These are phyloP conservation scores for Filosporella fistucella DNA, from an alignment of 495 filamentous ascomycete species.

Conservation along the genomic window DNA sequence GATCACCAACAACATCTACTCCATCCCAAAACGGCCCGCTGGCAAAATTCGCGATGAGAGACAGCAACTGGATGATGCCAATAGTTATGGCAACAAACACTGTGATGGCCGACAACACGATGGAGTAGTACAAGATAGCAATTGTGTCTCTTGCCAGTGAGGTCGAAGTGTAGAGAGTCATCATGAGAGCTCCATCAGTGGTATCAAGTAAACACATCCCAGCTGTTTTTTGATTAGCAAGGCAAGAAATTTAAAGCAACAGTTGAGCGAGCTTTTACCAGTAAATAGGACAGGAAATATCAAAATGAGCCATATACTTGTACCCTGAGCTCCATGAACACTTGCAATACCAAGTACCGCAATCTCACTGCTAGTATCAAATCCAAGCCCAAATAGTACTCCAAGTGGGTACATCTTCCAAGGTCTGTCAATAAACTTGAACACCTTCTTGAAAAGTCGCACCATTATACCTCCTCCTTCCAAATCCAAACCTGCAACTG, in stretches of 20 bases:
- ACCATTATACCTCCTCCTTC: conserved; percentile 75
- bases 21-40: conserved; percentile 85
- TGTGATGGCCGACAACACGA: conserved; percentile 80
- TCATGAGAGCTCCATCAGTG: conserved; percentile 90
- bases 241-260: conserved; percentile 53
- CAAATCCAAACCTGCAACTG: conserved; percentile 57
- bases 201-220: conserved; percentile 28
- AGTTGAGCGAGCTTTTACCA: conserved; percentile 38
- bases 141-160: conserved; percentile 70
- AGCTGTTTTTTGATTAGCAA: conserved; percentile 67
- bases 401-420: conserved; percentile 99
- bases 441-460: conserved; percentile 66
- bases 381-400: conserved; percentile 86
- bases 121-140: conserved; percentile 90
- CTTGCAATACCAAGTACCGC: conserved; percentile 86
- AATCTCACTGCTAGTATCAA: conserved; percentile 94
- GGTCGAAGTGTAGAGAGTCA: conserved; percentile 82
- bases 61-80: conserved; percentile 79
- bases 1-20: conserved; percentile 66
- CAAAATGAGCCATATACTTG: conserved; percentile 88
- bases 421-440: conserved; percentile 79
- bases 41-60: conserved; percentile 68
- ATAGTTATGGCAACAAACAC: conserved; percentile 85
- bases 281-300: conserved; percentile 92
- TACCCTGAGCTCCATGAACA: conserved; percentile 79